These are phyloP conservation scores for Ulmus americana DNA, from an alignment of 331 rosid species.

Conservation along the genomic window DNA sequence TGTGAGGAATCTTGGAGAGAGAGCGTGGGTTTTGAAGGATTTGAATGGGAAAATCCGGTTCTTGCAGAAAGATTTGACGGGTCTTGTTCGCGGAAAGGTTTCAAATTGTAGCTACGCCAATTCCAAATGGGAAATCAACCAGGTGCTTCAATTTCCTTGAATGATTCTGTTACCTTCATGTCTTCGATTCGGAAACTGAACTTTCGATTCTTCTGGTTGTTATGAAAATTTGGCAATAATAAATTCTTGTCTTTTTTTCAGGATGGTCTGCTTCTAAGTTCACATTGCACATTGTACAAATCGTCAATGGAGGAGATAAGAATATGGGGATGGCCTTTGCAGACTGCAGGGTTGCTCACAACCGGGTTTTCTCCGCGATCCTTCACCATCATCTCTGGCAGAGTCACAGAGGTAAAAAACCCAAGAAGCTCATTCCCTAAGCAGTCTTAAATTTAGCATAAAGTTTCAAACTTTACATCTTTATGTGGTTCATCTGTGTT, in stretches of 20 bases:
- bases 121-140: conserved; percentile 51
- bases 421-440: not conserved
- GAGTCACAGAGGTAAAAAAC: conserved; percentile 63
- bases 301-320: conserved; percentile 61
- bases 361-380: conserved; percentile 50
- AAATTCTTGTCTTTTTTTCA: conserved; percentile 44
- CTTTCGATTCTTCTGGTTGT: not conserved
- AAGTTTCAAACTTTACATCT: not conserved
- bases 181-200: not conserved
- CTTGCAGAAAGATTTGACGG: conserved; percentile 51
- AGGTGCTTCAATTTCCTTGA: conserved; percentile 35
- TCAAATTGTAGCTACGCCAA: conserved; percentile 57
- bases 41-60: conserved; percentile 60
- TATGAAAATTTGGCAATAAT: not conserved
- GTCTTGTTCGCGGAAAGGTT: conserved; percentile 34
- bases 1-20: conserved; percentile 43
- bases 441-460: not conserved
- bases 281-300: conserved; percentile 63
- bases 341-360: conserved; percentile 77
- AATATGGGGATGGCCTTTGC: conserved; percentile 95
- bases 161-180: not conserved
- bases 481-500: not conserved
- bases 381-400: conserved; percentile 62
- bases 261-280: conserved; percentile 64
- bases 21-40: conserved; percentile 34